Conservation (phyloP, 768 basidiomycete genomes). For the Naganishia randhawae region DNA sequence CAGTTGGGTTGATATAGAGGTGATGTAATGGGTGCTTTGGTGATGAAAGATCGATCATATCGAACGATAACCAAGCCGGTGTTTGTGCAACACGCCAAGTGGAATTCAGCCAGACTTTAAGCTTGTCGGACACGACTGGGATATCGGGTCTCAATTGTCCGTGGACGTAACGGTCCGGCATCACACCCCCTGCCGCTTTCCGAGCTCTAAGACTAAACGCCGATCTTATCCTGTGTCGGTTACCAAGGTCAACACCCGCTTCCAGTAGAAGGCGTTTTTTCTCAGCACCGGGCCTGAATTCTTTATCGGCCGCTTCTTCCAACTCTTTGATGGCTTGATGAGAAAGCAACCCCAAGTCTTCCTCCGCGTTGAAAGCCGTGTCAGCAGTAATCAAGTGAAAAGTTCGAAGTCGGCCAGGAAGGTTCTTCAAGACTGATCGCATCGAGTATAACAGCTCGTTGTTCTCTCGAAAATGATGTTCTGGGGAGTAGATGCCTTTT, state of each 20-base stretch:
- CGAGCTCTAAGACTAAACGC: constrained; percentile 12
- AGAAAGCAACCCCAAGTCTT: constrained; percentile 36
- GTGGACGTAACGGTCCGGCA: not conserved
- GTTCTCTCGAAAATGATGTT: constrained; percentile 47
- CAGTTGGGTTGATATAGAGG: constrained; percentile 22
- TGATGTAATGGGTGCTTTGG: constrained; percentile 42
- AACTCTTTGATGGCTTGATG: constrained; percentile 29
- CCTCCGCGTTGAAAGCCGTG: constrained; percentile 32
- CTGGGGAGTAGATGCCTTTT: constrained; percentile 40
- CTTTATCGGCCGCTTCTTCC: constrained; percentile 26
- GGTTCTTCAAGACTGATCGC: constrained; percentile 41
- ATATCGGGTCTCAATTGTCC: not conserved
- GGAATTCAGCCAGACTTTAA: constrained; percentile 31
- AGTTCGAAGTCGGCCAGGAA: constrained; percentile 39
- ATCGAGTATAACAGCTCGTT: constrained; percentile 47
- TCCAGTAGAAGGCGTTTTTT: constrained; percentile 1
- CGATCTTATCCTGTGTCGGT: not conserved
- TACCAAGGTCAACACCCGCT: not conserved
- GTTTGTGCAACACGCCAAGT: constrained; percentile 43
- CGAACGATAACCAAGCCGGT: constrained; percentile 44
- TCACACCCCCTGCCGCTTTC: not conserved
- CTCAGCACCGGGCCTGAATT: not conserved
- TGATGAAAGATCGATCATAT: constrained; percentile 37
- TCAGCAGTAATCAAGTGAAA: constrained; percentile 44
- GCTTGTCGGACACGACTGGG: constrained; percentile 29